Percentiles rank a stretch among this genome's conserved stretches.
These are phyloP conservation scores for Rhizopus sp. DNA, from an alignment of 371 early-diverging fungal species.

Conservation along the genomic window DNA sequence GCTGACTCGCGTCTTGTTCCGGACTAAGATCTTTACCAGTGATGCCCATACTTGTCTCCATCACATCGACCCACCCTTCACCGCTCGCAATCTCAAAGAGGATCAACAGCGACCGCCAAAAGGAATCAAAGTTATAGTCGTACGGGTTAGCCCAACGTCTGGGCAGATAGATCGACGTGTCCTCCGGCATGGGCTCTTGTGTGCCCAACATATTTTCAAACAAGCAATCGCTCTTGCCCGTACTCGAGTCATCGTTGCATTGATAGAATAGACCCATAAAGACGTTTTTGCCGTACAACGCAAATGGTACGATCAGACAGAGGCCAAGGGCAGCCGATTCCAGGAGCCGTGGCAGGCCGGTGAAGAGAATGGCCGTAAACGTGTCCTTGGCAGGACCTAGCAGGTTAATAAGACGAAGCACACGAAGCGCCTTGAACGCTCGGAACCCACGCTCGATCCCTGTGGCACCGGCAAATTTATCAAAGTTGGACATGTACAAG, in stretches of 20 bases:
- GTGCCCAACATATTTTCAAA: conserved; percentile 38
- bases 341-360: conserved; percentile 61
- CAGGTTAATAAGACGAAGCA: conserved; percentile 65
- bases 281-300: conserved; percentile 66
- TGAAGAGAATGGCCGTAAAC: conserved; percentile 59
- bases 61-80: conserved; percentile 74
- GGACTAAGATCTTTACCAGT: conserved; percentile 52
- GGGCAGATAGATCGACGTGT: conserved; percentile 47
- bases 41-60: conserved; percentile 59
- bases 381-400: conserved; percentile 59
- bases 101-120: conserved; percentile 58
- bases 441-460: conserved; percentile 62
- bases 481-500: conserved; percentile 56
- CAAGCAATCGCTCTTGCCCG: conserved; percentile 39
- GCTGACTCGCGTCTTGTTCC: conserved; percentile 51
- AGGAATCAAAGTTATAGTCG: conserved; percentile 70
- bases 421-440: conserved; percentile 66
- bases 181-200: conserved; percentile 39
- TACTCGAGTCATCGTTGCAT: conserved; percentile 56
- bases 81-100: conserved; percentile 70
- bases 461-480: conserved; percentile 44
- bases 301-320: conserved; percentile 67
- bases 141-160: conserved; percentile 69
- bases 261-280: conserved; percentile 59
- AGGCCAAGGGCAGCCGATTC: conserved; percentile 61